These are phyloP conservation scores for Fomitopsis palustris DNA, from an alignment of 1,284 basidiomycete species.

Conservation along the genomic window DNA sequence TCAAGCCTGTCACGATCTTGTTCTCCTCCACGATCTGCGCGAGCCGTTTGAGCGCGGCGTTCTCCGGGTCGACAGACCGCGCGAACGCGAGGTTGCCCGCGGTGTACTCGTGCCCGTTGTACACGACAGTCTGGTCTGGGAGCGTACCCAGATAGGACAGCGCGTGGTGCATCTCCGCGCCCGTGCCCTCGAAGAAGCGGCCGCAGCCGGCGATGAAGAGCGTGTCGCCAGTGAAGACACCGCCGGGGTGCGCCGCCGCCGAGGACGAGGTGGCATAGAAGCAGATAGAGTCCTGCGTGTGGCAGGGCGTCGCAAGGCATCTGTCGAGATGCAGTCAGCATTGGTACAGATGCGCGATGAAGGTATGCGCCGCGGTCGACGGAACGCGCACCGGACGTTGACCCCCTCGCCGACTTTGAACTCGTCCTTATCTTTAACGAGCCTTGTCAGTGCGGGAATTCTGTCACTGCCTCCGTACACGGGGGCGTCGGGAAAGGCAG, in stretches of 20 bases:
- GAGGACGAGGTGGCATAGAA: slow-evolving; percentile 70
- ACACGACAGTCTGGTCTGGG: slow-evolving; percentile 80
- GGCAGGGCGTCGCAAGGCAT: slow-evolving; percentile 90
- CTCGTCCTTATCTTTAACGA: slow-evolving; percentile 77
- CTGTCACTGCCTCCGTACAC: slow-evolving; percentile 85
- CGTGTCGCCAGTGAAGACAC: slow-evolving; percentile 95
- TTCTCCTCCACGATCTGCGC: slow-evolving; percentile 49
- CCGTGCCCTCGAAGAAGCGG: slow-evolving; percentile 94
- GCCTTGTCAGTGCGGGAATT: slow-evolving; percentile 63
- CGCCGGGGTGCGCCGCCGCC: slow-evolving; percentile 51
- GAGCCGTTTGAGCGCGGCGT: slow-evolving; percentile 54
- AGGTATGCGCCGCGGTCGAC: not conserved
- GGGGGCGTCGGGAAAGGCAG: slow-evolving; percentile 59
- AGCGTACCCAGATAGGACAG: slow-evolving; percentile 75
- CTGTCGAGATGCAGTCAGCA: slow-evolving; percentile 33
- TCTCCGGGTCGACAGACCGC: slow-evolving; percentile 62
- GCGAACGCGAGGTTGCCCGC: slow-evolving; percentile 63
- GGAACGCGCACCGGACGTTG: slow-evolving; percentile 53
- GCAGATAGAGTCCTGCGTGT: slow-evolving; percentile 96
- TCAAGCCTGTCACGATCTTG: slow-evolving; percentile 67
- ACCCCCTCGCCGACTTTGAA: slow-evolving; percentile 73
- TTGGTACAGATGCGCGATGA: not conserved
- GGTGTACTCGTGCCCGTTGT: slow-evolving; percentile 95
- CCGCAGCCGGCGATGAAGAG: slow-evolving; percentile 94
- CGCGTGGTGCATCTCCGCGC: slow-evolving; percentile 81